phyloP scores from a whole-genome alignment of 345 rosid species.

The Murraya koenigii region DNA sequence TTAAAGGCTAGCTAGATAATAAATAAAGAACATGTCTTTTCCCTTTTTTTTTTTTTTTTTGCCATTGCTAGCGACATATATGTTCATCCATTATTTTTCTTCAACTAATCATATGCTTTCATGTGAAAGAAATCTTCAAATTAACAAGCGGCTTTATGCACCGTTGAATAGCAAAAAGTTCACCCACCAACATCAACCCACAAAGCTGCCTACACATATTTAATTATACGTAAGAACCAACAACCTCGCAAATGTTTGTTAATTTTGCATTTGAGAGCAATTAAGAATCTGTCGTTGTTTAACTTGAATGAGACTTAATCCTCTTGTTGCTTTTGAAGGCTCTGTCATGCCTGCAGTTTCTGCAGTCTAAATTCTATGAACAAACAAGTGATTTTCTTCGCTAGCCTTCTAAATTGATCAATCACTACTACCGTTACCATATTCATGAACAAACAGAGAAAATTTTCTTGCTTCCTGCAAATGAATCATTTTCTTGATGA shows the following conservation, averaged over 20 bases:
- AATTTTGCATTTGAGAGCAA: background rate
- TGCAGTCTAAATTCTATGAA: slow-evolving; percentile 1
- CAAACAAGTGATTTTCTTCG: background rate
- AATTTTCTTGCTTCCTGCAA: background rate
- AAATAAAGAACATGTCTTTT: too few species aligned
- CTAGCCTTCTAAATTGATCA: background rate
- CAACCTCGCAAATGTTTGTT: background rate
- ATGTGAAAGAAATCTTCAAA: background rate
- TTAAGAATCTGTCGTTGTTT: background rate
- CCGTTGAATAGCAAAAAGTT: background rate
- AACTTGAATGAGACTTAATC: too few species aligned
- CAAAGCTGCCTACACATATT: background rate
- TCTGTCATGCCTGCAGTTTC: background rate
- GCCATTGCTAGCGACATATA: background rate
- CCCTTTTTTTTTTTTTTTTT: background rate
- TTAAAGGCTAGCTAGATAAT: background rate
- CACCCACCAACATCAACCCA: background rate
- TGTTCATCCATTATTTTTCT: too few species aligned
- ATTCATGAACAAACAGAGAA: background rate
- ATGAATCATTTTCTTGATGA: background rate
- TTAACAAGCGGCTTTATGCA: background rate
- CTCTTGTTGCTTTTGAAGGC: too few species aligned
- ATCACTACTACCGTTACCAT: too few species aligned
- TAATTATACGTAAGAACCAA: background rate
- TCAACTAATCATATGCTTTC: background rate